Base-by-base conservation (phyloP, 164 flowering plant species). In the Vitis vinifera region DNA sequence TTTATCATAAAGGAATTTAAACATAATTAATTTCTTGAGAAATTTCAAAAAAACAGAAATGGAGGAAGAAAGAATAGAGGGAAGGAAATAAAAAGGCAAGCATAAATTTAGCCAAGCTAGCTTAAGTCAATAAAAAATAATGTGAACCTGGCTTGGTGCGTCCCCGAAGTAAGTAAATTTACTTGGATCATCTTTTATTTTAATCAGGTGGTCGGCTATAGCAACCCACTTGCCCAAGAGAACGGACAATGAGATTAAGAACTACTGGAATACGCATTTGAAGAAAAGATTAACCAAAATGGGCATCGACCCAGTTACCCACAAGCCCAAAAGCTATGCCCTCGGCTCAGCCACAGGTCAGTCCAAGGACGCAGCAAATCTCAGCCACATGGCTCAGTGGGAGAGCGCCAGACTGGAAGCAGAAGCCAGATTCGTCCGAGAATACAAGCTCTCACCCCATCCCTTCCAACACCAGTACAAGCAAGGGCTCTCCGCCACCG, bases 271-370 rank as follows among this genome's bases (percentile, higher is more conserved):
- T 71, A 79, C 86, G 3, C 84, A 77, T 49, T 68, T 83, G 4
- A 83, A 81, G 73, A 83, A 83, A 51, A 68, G 78, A 51, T 58
- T 83, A 11, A 53, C 76, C 53, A 72, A 75, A 47, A 79, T 83
- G 86, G 86, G 86, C 6, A 81, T 83, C 53, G 86, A 83, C 53
- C 86, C 86, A 27, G 72, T 77, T 10, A 83, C 86, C 59, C 86
- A 83, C 73, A 83, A 83, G 81, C 88, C 83, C 47, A 77, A 76
- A 67, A 71, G 53, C 55, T 65, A 70, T 61, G 48, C 74, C 16
- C 63, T 73, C 14, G 52, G 73, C 59, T 68, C 59, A 51, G 66
- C 47, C 31, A 9, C 11, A 23, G 73, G 74, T 59, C 56, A 69
- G 10, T 23, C 78, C 51, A 78, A 74, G 55, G 71, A 67, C 52